Evolutionary conservation across 345 rosid genomes (phyloP).

Genomic region (Melastoma malabathricum): DNA sequence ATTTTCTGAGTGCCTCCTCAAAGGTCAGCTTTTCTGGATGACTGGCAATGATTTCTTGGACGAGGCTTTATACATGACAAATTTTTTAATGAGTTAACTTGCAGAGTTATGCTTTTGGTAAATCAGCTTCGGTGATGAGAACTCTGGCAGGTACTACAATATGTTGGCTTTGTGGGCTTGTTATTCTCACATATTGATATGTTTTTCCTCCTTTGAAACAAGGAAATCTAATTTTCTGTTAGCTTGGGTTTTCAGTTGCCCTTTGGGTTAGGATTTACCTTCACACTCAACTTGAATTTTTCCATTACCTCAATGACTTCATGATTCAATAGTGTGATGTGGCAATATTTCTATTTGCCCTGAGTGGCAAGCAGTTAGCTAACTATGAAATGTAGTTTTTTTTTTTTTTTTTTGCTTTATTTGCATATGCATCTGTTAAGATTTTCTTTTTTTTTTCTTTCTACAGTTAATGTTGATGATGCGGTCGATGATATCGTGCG

Average conservation of each 20-base stretch:
- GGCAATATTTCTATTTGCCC: no score
- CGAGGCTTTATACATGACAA: no score
- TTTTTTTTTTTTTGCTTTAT: not conserved
- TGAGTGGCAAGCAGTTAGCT: no score
- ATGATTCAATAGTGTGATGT: no score
- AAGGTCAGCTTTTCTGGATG: conserved; percentile 55
- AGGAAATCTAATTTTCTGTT: no score
- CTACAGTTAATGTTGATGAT: conserved; percentile 91
- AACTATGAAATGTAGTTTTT: no score
- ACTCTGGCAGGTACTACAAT: conserved; percentile 69
- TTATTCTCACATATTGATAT: no score
- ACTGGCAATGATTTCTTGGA: not conserved
- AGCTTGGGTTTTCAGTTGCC: no score
- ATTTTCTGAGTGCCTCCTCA: conserved; percentile 78
- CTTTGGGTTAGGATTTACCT: no score
- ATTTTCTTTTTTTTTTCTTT: conserved; percentile 1
- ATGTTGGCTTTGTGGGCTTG: not conserved
- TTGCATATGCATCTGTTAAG: not conserved
- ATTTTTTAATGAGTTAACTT: not conserved
- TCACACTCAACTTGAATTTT: no score
- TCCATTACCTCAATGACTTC: no score
- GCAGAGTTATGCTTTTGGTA: conserved; percentile 92
- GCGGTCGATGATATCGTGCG: conserved; percentile 93
- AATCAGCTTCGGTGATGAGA: conserved; percentile 86
- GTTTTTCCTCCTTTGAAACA: no score